These are phyloP conservation scores for Corrigiola litoralis DNA, from an alignment of 179 eudicot species.

Conservation along the genomic window DNA sequence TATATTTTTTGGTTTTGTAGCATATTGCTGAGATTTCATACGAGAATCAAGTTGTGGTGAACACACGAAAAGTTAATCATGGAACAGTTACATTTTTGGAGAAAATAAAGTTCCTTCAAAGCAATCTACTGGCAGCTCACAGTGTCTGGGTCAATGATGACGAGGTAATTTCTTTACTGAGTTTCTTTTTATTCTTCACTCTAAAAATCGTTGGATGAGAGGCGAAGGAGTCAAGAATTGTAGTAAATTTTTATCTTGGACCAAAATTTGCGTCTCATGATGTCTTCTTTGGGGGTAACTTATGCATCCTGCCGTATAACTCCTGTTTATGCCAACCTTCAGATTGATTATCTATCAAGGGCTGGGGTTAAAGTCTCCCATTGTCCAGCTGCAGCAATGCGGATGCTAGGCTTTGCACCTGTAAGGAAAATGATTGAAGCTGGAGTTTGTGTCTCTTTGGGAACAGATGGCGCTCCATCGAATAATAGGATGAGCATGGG, in stretches of 20 bases:
- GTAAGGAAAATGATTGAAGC: slow-evolving; percentile 72
- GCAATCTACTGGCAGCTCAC: slow-evolving; percentile 86
- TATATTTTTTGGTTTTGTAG: slow-evolving; percentile 23
- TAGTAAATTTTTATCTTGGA: not conserved
- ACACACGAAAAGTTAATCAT: slow-evolving; percentile 60
- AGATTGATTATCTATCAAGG: slow-evolving; percentile 63
- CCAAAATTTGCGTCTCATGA: not conserved
- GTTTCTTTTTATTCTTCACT: not conserved
- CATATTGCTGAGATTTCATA: slow-evolving; percentile 84
- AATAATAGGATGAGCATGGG: slow-evolving; percentile 98
- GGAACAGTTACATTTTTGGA: slow-evolving; percentile 84
- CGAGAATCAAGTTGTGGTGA: slow-evolving; percentile 70
- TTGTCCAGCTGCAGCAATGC: slow-evolving; percentile 97
- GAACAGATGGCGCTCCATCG: slow-evolving; percentile 95
- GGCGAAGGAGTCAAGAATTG: not conserved
- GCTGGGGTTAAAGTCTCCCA: slow-evolving; percentile 88
- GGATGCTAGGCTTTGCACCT: slow-evolving; percentile 96
- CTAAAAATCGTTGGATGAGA: not conserved
- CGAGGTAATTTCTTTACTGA: slow-evolving; percentile 44
- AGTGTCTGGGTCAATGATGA: slow-evolving; percentile 78
- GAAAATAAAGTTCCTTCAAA: slow-evolving; percentile 57
- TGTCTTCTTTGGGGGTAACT: not conserved
- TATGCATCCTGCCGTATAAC: not conserved
- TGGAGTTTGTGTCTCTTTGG: slow-evolving; percentile 84
- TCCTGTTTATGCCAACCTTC: slow-evolving; percentile 15